Evolutionary conservation across 2,329 filamentous ascomycete species (phyloP).

Genomic region (Talaromyces rugulosus): DNA sequence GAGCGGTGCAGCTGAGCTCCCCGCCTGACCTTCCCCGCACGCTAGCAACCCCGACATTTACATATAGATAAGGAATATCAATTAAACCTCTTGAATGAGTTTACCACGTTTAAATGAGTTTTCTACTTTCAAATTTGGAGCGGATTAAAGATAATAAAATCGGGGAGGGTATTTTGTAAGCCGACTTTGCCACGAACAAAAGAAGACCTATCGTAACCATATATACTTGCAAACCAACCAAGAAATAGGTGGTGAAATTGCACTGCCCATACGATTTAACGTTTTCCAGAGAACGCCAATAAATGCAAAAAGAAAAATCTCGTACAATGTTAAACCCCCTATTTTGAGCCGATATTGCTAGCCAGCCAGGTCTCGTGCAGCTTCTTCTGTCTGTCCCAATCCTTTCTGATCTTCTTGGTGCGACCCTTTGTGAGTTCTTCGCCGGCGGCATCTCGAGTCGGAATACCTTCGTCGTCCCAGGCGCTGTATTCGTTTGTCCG

Average conservation of each 20-base stretch:
- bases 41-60: background rate
- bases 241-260: background rate
- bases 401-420: slow-evolving; percentile 78
- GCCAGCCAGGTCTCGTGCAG: slow-evolving; percentile 61
- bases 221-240: no score
- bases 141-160: background rate
- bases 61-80: background rate
- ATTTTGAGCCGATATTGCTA: slow-evolving; percentile 3
- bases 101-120: background rate
- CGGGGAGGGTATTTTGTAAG: background rate
- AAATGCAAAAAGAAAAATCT: background rate
- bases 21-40: background rate
- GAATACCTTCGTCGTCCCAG: slow-evolving; percentile 80
- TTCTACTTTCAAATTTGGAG: background rate
- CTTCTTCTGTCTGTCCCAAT: slow-evolving; percentile 89
- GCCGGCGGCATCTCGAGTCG: slow-evolving; percentile 71
- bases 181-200: background rate
- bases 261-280: background rate
- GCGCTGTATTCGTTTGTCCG: slow-evolving; percentile 60
- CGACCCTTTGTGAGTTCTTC: slow-evolving; percentile 76
- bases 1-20: background rate
- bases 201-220: no score
- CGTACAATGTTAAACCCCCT: background rate
- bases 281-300: slow-evolving; percentile 1
- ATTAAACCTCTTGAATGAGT: background rate